These are phyloP conservation scores for Hypomontagnella submonticulosa DNA, from an alignment of 495 filamentous ascomycete genomes.

Conservation along the genomic window DNA sequence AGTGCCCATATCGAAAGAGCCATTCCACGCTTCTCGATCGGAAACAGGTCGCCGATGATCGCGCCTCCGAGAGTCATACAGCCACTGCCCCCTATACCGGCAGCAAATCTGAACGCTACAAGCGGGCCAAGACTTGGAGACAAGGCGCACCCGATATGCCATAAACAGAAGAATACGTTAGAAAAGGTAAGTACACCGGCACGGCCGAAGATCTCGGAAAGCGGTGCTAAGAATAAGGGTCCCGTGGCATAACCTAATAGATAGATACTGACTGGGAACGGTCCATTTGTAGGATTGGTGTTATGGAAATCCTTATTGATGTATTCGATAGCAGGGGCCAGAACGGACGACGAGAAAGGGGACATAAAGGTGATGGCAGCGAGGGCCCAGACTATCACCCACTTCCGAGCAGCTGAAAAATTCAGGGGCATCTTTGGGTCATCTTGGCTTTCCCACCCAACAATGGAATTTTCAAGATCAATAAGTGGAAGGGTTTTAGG, in stretches of 20 bases:
- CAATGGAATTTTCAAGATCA: constrained; percentile 58
- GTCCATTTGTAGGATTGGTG: constrained; percentile 45
- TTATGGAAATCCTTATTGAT: constrained; percentile 66
- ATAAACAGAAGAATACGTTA: constrained; percentile 75
- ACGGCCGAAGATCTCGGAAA: constrained; percentile 81
- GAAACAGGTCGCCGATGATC: constrained; percentile 68
- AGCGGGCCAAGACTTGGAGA: constrained; percentile 66
- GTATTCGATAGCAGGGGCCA: constrained; percentile 67
- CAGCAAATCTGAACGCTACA: constrained; percentile 72
- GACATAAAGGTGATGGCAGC: constrained; percentile 67
- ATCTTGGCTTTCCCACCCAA: constrained; percentile 70
- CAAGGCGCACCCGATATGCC: constrained; percentile 76
- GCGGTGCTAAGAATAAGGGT: constrained; percentile 63
- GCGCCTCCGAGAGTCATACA: constrained; percentile 65
- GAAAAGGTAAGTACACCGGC: constrained; percentile 67
- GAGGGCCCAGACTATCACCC: constrained; percentile 68
- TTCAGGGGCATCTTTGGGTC: constrained; percentile 81
- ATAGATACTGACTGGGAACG: constrained; percentile 57
- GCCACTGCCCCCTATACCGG: constrained; percentile 69
- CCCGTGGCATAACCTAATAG: constrained; percentile 58
- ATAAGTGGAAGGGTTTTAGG: constrained; percentile 51
- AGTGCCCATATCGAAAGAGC: constrained; percentile 66
- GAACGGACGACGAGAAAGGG: constrained; percentile 72
- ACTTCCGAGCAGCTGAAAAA: constrained; percentile 70
- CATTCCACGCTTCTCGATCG: constrained; percentile 63